Evolutionary conservation across 768 basidiomycete genomes (phyloP), one percentile per base, ranked within the genome.

Genomic region (Tricholoma sp.): DNA sequence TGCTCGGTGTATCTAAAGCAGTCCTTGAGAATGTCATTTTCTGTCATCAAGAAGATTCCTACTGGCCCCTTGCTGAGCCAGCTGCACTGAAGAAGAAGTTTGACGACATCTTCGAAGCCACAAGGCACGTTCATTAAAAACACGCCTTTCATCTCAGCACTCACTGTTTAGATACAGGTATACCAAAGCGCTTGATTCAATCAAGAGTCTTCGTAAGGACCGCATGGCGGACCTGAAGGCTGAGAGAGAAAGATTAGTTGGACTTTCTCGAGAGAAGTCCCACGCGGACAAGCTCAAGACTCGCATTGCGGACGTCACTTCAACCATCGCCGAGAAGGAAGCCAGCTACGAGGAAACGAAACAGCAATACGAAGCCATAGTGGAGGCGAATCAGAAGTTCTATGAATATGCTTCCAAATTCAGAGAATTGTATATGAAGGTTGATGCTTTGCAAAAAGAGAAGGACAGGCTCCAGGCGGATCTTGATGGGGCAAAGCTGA

Each of bases 1-100:
- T 98, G 13, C 81, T 98, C 15, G 97, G 97, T 31, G 97, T 98
- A 11, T 97, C 94, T 11, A 97, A 95, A 69, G 88, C 95, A n/a
- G 95, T 99, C 34, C 84, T 98, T 20, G 96, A 98, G 64, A 98
- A 98, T 66, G 97, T 99, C 65, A 98, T 99, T 50, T 99, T 99
- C 66, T 99, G 97, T 70, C 97, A 99, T 70, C 97, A 99, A 72
- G 97, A 99, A 65, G 97, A 99, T 53, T 95, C 94, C 0, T 98
- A 92, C 65, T 99, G 97, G 97, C 97, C 97, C 0, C 79, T 99
- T 20, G 80, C 94, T 0, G 97, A 98, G 63, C 91, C 96, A 2
- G 75, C 91, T 10, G 81, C 85, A 0, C 73, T 99, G 36, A 99
- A 99, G 80, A 98, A 98, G 80, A 98, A 98, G 69, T 99, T 99